Evolutionary conservation across 805 yeast genomes (phyloP).

Genomic region (Wickerhamomyces strasburgensis): DNA sequence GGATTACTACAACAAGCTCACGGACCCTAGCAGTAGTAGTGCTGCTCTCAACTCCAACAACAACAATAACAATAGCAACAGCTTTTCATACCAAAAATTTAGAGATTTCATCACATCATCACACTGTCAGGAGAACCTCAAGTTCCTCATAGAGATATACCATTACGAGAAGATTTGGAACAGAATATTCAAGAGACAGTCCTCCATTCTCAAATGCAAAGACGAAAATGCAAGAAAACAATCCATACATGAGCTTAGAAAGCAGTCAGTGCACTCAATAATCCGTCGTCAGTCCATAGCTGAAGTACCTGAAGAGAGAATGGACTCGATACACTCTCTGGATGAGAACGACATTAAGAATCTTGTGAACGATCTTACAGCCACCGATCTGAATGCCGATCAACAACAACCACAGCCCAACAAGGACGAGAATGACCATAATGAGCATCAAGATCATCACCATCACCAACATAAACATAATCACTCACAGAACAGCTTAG

Average conservation of each 20-base stretch:
- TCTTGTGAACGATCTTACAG: conserved; percentile 10
- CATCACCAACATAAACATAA: neutral
- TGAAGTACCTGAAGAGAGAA: conserved; percentile 13
- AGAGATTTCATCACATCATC: conserved; percentile 30
- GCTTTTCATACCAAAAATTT: conserved; percentile 25
- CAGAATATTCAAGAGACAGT: conserved; percentile 26
- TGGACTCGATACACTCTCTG: conserved; percentile 11
- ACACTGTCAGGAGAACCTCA: conserved; percentile 43
- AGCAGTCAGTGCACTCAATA: conserved; percentile 19
- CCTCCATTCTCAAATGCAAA: conserved; percentile 28
- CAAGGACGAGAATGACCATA: no score
- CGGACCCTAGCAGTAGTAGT: conserved; percentile 1
- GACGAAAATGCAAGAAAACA: conserved; percentile 11
- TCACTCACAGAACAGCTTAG: neutral
- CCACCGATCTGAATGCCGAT: conserved; percentile 1
- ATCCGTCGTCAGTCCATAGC: conserved; percentile 20
- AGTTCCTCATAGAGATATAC: conserved; percentile 40
- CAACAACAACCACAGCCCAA: no score
- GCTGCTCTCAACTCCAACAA: neutral
- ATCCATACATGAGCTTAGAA: conserved; percentile 10
- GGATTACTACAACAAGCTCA: conserved; percentile 14
- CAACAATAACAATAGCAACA: neutral
- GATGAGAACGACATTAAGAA: conserved; percentile 11
- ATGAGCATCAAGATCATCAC: neutral
- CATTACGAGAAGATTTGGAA: conserved; percentile 42